Base-by-base conservation (phyloP, 257 asterid genomes). In the Capsicum baccatum region DNA sequence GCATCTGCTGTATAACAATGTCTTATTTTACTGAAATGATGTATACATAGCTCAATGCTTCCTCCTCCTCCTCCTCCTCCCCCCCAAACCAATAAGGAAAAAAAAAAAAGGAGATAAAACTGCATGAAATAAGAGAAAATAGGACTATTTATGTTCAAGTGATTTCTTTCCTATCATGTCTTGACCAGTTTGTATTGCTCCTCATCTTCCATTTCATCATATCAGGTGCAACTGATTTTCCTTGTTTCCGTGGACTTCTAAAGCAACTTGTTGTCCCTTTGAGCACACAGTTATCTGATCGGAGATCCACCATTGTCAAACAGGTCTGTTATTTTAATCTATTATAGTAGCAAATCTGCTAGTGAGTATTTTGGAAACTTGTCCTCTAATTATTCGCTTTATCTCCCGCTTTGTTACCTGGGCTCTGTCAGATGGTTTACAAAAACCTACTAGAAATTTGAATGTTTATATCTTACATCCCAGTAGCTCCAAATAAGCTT, bases 261-360 rank as follows among this genome's bases (percentile, higher is more conserved):
- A 97, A 95, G 94, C 99, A 97, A 86, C 91, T 97, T 82, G 88
- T 94, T 90, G 91, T 89, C 87, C 99, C 99, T 79, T 92, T 97
- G 86, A 94, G 96, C 90, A 89, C 94, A 66, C 99, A 97, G 82
- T 89, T 97, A 85, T 94, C 99, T 84, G 99, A 97, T 89, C 92
- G 99, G 79, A 93, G 99, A 85, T 97, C 99, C 86, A 97, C 94
- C 92, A 94, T 97, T 84, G 99, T 97, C 90, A 95, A 97, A 91
- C 98, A 97, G 98, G 99, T 95, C 48, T 83, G 82, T 33, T 54
- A 5, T 37, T 3, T 14, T 54, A 78, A 33, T 78, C 19, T 14
- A 78, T 33, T 26, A 78, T 14, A 14, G 47, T 78, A 54, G 50
- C 82, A 78, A 78, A 48, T 54, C 16, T 33, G 66, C 52, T 78